Evolutionary conservation across 208 protist genomes (phyloP).

Genomic region (Leishmania major): DNA sequence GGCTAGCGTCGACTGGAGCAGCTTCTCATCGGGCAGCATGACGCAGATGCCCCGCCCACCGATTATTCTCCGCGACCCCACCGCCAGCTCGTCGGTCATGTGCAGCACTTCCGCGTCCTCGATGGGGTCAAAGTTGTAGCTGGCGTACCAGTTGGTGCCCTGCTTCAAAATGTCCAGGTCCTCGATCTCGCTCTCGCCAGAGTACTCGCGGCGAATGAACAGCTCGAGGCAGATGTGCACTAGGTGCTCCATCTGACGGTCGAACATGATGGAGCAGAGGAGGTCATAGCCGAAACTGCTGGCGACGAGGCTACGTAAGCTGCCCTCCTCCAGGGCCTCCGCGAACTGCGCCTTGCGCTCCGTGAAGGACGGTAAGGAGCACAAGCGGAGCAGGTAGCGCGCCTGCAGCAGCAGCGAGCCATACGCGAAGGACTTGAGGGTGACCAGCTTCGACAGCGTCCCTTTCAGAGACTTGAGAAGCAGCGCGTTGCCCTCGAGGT

Average conservation of each 20-base stretch:
- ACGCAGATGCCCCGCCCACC: slow-evolving; percentile 48
- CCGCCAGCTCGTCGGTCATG: slow-evolving; percentile 15
- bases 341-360: slow-evolving; percentile 75
- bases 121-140: slow-evolving; percentile 65
- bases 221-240: slow-evolving; percentile 73
- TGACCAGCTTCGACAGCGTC: slow-evolving; percentile 52
- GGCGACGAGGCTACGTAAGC: slow-evolving; percentile 45
- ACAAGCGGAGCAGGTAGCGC: slow-evolving; percentile 73
- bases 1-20: slow-evolving; percentile 36
- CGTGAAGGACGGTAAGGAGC: slow-evolving; percentile 67
- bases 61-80: slow-evolving; percentile 6
- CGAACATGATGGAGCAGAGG: slow-evolving; percentile 81
- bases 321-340: slow-evolving; percentile 60
- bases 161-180: slow-evolving; percentile 68
- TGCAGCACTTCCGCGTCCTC: slow-evolving; percentile 37
- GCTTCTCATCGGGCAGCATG: slow-evolving; percentile 65
- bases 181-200: slow-evolving; percentile 58
- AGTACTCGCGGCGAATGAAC: slow-evolving; percentile 83
- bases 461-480: slow-evolving; percentile 66
- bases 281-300: slow-evolving; percentile 75
- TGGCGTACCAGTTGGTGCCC: slow-evolving; percentile 58
- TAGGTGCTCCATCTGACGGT: slow-evolving; percentile 70
- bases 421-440: slow-evolving; percentile 53
- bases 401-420: slow-evolving; percentile 71
- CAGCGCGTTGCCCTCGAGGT: slow-evolving; percentile 57